Evolutionary conservation across 2,329 filamentous ascomycete species (phyloP).

Genomic region (Colletotrichum incanum): DNA sequence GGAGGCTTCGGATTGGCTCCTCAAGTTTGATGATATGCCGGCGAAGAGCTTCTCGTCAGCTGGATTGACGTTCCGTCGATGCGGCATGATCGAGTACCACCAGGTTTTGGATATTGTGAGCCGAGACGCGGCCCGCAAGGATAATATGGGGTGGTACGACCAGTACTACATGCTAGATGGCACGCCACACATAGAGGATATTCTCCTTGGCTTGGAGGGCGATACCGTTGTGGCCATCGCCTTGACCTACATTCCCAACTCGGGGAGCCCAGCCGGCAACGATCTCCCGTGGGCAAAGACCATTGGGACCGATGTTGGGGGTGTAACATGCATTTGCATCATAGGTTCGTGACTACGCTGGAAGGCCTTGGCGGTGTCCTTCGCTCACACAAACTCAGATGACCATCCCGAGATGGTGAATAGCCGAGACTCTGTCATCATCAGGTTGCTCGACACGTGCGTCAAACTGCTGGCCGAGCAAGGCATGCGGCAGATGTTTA

Average conservation of each 20-base stretch:
- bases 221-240: constrained; percentile 67
- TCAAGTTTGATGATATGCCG: constrained; percentile 67
- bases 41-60: constrained; percentile 56
- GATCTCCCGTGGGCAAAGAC: constrained; percentile 71
- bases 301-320: constrained; percentile 68
- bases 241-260: constrained; percentile 66
- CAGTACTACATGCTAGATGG: constrained; percentile 69
- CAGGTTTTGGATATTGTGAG: constrained; percentile 66
- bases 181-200: constrained; percentile 64
- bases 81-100: constrained; percentile 62
- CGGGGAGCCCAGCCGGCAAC: constrained; percentile 61
- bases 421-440: constrained; percentile 65
- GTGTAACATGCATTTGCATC: constrained; percentile 74
- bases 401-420: constrained; percentile 60
- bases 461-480: constrained; percentile 62
- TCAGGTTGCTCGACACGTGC: constrained; percentile 69
- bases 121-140: constrained; percentile 61
- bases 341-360: constrained; percentile 59
- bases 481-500: constrained; percentile 69
- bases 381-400: constrained; percentile 53
- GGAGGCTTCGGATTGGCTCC: constrained; percentile 68
- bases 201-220: constrained; percentile 68
- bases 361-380: neutral
- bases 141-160: constrained; percentile 72
- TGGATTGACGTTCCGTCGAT: constrained; percentile 61